These are phyloP conservation scores for Cronartium quercuum DNA, from an alignment of 1,284 basidiomycete genomes.

Conservation along the genomic window DNA sequence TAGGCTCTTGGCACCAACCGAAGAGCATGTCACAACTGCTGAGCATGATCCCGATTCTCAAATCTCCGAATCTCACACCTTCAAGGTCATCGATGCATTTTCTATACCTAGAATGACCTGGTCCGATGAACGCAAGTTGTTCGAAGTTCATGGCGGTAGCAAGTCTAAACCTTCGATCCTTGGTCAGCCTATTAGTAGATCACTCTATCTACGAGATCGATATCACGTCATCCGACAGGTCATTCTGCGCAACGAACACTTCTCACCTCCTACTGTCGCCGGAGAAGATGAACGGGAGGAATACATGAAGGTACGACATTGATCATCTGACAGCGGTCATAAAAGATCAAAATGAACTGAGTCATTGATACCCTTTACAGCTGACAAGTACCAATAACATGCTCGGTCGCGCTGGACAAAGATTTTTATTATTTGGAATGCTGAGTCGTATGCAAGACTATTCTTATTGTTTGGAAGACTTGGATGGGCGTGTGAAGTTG, in stretches of 20 bases:
- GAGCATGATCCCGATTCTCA: conserved; percentile 6
- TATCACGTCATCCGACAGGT: conserved; percentile 50
- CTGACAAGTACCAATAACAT: conserved; percentile 94
- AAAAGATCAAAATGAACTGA: neutral
- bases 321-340: neutral
- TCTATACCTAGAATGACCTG: conserved; percentile 20
- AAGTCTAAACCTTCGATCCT: conserved; percentile 20
- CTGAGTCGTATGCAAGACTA: conserved; percentile 83
- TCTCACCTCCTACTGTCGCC: conserved; percentile 83
- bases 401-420: conserved; percentile 77
- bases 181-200: conserved; percentile 18
- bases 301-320: conserved; percentile 66
- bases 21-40: neutral
- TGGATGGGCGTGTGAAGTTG: conserved; percentile 81
- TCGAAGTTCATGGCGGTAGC: conserved; percentile 8
- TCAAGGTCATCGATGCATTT: conserved; percentile 31
- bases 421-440: conserved; percentile 92
- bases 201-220: conserved; percentile 28
- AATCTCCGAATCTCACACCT: conserved; percentile 2
- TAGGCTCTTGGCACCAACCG: neutral
- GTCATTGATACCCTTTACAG: conserved; percentile 52
- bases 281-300: conserved; percentile 62
- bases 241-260: conserved; percentile 86
- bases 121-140: conserved; percentile 26
- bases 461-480: conserved; percentile 81